phyloP scores from a whole-genome alignment of 495 filamentous ascomycete genomes.

The Cudoniella acicularis region DNA sequence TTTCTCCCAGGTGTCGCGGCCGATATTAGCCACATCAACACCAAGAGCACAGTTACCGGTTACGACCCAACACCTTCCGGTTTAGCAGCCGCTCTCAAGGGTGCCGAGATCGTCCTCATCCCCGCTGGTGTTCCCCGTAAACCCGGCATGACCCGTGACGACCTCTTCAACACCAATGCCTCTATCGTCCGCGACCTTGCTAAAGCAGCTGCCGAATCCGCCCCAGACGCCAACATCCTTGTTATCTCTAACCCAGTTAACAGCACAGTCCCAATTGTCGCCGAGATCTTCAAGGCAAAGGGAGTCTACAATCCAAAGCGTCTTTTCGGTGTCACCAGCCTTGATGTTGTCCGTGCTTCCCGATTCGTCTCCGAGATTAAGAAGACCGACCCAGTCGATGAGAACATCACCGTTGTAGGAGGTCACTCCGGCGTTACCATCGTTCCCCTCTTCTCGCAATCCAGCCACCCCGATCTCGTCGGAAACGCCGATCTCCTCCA shows the following conservation, averaged over 20 bases:
- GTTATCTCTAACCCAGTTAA: conserved; percentile 99
- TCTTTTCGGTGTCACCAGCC: conserved; percentile 98
- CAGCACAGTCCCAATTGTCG: conserved; percentile 95
- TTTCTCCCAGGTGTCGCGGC: conserved; percentile 82
- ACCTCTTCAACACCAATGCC: conserved; percentile 99
- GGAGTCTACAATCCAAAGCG: conserved; percentile 98
- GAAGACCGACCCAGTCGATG: conserved; percentile 79
- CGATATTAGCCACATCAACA: conserved; percentile 97
- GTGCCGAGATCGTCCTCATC: conserved; percentile 90
- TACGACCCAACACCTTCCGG: conserved; percentile 75
- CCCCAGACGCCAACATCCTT: conserved; percentile 91
- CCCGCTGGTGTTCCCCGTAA: conserved; percentile 98
- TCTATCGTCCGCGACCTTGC: conserved; percentile 98
- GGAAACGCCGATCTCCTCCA: conserved; percentile 76
- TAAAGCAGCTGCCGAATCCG: conserved; percentile 85
- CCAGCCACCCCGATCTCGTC: conserved; percentile 75
- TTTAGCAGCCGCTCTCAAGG: conserved; percentile 73
- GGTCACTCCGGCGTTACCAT: conserved; percentile 98
- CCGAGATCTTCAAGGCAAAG: conserved; percentile 91
- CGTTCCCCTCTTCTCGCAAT: conserved; percentile 94
- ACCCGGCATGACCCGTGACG: conserved; percentile 99
- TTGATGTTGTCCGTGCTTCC: conserved; percentile 95
- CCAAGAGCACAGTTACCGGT: conserved; percentile 89
- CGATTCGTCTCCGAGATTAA: conserved; percentile 96
- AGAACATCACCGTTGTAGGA: conserved; percentile 93